A percentile compares a stretch with the other conserved stretches of the same genome.
Conservation (phyloP, 78 protist genomes). For the Dictyostelium citrinum region DNA sequence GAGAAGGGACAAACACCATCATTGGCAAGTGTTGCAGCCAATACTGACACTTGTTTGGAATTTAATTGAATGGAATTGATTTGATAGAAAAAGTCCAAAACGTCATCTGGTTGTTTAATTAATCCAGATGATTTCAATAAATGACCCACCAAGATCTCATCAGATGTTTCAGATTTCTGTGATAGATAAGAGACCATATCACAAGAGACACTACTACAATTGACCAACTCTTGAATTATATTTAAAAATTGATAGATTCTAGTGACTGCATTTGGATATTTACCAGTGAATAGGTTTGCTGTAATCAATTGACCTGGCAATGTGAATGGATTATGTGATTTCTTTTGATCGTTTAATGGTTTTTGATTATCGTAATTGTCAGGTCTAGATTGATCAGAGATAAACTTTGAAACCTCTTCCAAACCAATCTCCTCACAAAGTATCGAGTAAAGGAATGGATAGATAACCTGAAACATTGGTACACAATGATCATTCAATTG, state of each 20-base stretch:
- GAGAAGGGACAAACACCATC: conserved; percentile 32
- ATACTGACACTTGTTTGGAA: conserved; percentile 18
- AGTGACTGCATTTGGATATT: conserved; percentile 1
- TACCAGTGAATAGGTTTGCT: not conserved
- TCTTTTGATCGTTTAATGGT: conserved; percentile 39
- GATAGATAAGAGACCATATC: conserved; percentile 63
- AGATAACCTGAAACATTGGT: conserved; percentile 69
- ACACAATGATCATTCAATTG: conserved; percentile 1
- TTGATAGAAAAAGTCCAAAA: conserved; percentile 57
- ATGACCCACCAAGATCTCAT: conserved; percentile 53
- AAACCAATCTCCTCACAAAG: conserved; percentile 44
- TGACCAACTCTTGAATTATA: conserved; percentile 20
- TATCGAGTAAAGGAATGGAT: conserved; percentile 42
- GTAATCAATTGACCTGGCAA: conserved; percentile 3
- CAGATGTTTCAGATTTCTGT: conserved; percentile 53
- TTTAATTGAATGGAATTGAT: conserved; percentile 44
- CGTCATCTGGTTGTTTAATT: conserved; percentile 46
- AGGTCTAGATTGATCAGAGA: not conserved
- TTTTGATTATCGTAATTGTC: not conserved
- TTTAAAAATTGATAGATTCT: conserved; percentile 22
- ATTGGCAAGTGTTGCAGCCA: conserved; percentile 45
- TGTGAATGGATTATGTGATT: conserved; percentile 44
- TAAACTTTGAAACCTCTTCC: conserved; percentile 26
- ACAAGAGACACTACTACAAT: conserved; percentile 22
- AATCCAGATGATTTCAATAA: conserved; percentile 5